Evolutionary conservation across 2,329 filamentous ascomycete species (phyloP), one percentile per base, ranked within the genome.

Genomic region (Hirsutella minnesotensis): DNA sequence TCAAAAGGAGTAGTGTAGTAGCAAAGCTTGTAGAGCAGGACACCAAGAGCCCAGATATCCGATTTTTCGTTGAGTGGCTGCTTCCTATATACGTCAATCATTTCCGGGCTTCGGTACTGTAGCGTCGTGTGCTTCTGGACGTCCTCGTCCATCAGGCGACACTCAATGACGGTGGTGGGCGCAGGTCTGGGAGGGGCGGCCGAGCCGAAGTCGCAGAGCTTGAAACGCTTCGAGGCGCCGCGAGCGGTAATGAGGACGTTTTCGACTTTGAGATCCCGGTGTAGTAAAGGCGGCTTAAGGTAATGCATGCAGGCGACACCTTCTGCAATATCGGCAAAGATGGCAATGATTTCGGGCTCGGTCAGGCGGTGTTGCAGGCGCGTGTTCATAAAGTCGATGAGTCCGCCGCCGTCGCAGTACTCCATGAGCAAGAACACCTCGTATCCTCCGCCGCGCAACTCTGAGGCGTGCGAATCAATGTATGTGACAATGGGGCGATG

Each of bases 331-430:
- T 98, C 92, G 41, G 83, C 83, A 66, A 98, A 96, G 64, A 98
- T 96, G 68, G 89, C 84, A 54, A 98, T 70, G 53, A 98, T 95
- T 70, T 98, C 92, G 40, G 92, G 90, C 68, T 98, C 92, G 30
- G 90, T 98, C 63, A 98, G 72, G 40, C 92, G 84, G 62, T 98
- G 89, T 66, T 98, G 92, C 55, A 98, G 69, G 42, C 92, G 79
- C 30, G 92, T 98, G 66, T 98, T 98, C 92, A 98, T 98, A 62
- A 96, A 98, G 67, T 98, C 92, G 60, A 98, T 98, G 59, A 98
- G 68, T 30, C 92, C 90, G 50, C 92, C 92, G 40, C 92, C 92
- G 56, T 84, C 80, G 67, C 92, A 98, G 64, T 83, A 95, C 61
- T 98, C 92, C 92, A 98, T 98, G 50, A 98, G 80, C 57, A 98